Percentiles rank a stretch among this genome's conserved stretches.
These are phyloP conservation scores for Priceomyces medius DNA, from an alignment of 805 yeast species.

Conservation along the genomic window DNA sequence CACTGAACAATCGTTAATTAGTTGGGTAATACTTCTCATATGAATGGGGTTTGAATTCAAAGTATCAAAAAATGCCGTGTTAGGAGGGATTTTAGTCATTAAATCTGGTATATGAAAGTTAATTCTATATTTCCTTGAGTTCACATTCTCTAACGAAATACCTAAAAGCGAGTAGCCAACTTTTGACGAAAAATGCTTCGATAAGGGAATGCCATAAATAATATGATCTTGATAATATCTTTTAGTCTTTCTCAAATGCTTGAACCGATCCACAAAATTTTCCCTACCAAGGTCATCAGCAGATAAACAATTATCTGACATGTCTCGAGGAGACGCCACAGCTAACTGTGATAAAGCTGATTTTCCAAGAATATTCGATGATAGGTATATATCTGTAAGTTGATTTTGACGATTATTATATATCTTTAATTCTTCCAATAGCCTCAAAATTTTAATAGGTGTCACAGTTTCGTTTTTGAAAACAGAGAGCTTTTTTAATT, in stretches of 20 bases:
- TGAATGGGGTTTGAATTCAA: slow-evolving; percentile 8
- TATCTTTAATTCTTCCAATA: slow-evolving; percentile 20
- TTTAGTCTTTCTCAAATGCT: slow-evolving; percentile 26
- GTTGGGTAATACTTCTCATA: slow-evolving; percentile 10
- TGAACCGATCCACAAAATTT: slow-evolving; percentile 23
- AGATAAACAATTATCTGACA: slow-evolving; percentile 9
- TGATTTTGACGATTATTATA: slow-evolving; percentile 22
- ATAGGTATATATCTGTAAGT: slow-evolving; percentile 27
- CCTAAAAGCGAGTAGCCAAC: slow-evolving; percentile 18
- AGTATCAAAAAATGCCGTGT: slow-evolving; percentile 16
- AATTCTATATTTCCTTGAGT: slow-evolving; percentile 32
- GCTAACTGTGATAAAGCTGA: slow-evolving; percentile 15
- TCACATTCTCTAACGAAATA: slow-evolving; percentile 37
- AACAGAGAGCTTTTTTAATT: slow-evolving; percentile 9
- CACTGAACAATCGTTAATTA: slow-evolving; percentile 11
- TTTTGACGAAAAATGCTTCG: not conserved
- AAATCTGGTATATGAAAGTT: slow-evolving; percentile 46
- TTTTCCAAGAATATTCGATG: slow-evolving; percentile 26
- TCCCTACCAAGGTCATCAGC: slow-evolving; percentile 1
- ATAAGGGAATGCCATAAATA: slow-evolving; percentile 29
- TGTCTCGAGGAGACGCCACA: slow-evolving; percentile 17
- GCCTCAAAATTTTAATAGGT: slow-evolving; percentile 10
- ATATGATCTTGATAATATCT: slow-evolving; percentile 26
- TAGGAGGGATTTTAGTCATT: slow-evolving; percentile 33
- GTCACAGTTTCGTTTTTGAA: slow-evolving; percentile 6